Conservation (phyloP, 148 eudicot species). For the Rhododendron molle region DNA sequence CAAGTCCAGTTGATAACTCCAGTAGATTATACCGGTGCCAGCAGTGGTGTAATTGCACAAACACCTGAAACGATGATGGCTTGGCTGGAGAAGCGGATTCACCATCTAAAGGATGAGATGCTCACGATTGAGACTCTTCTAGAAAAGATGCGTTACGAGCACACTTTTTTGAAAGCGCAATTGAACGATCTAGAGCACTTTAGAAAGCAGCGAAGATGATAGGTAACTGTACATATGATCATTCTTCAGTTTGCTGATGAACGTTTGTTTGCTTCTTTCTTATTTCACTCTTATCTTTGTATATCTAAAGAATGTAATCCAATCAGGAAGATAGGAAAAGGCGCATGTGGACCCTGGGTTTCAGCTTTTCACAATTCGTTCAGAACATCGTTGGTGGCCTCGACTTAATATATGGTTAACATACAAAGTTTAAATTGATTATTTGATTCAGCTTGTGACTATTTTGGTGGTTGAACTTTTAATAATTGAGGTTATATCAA, state of each 20-base stretch:
- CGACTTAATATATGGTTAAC: neutral
- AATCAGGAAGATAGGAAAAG: neutral
- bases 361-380: neutral
- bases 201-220: slow-evolving; percentile 20
- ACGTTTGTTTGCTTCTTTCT: neutral
- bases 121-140: slow-evolving; percentile 56
- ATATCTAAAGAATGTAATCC: neutral
- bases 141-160: slow-evolving; percentile 73
- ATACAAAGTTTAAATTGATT: neutral
- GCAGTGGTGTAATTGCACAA: slow-evolving; percentile 28
- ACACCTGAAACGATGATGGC: slow-evolving; percentile 38
- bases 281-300: neutral
- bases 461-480: neutral
- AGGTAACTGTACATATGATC: slow-evolving; percentile 5
- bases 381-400: neutral
- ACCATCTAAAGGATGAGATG: slow-evolving; percentile 84
- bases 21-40: slow-evolving; percentile 21
- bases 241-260: neutral
- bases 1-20: slow-evolving; percentile 58
- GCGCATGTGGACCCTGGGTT: neutral
- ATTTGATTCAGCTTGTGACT: neutral
- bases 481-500: neutral
- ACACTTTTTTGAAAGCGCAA: slow-evolving; percentile 44
- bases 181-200: slow-evolving; percentile 50
- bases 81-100: slow-evolving; percentile 66